Base-by-base conservation (phyloP, 2,329 filamentous ascomycete genomes). In the Herpotrichia juniperi region DNA sequence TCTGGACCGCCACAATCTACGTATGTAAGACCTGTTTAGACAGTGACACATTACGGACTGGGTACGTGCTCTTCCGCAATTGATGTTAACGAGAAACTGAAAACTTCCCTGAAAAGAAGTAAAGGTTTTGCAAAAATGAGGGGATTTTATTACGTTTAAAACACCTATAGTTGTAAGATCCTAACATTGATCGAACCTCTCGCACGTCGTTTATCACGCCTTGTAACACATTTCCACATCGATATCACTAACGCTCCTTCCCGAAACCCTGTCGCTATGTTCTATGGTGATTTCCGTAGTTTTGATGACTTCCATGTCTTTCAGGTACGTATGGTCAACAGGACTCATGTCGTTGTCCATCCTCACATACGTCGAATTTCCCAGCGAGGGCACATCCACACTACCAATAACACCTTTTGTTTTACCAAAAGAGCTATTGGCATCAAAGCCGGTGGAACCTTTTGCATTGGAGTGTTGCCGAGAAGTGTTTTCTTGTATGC, bases 241-340 rank as follows among this genome's bases (percentile, higher is more conserved):
- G 8, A 26, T 14, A 22, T 55, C 51, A 22, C 22, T 22, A 2
- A 35, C 24, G 6, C 16, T 12, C 30, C 16, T 26, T 25, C 37
- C 19, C 22, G 17, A 28, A 19, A 24, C 40, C 31, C 35, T 49
- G 6, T 46, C 35, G 26, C 26, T 50, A 9, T 39, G 43, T 24
- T 56, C 56, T 4, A 58, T 44, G n/a, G 25, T 42, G 25, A 58
- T 24, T 35, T 60, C 46, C 12, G 53, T 57, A 1, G 51, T 57
- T 48, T 61, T 56, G 11, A 61, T 43, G 24, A 58, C 54, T 30
- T 55, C 51, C 28, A 48, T 54, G 14, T 53, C 42, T 37, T 47
- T 52, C 10, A 55, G 12, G 14, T 21, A 28, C 8, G 46, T 48
- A 1, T 2, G 37, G 7, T 34, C 12, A 40, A 31, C 21, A 6